Conservation (phyloP, 805 yeast genomes). For the Torulaspora gathmanii region DNA sequence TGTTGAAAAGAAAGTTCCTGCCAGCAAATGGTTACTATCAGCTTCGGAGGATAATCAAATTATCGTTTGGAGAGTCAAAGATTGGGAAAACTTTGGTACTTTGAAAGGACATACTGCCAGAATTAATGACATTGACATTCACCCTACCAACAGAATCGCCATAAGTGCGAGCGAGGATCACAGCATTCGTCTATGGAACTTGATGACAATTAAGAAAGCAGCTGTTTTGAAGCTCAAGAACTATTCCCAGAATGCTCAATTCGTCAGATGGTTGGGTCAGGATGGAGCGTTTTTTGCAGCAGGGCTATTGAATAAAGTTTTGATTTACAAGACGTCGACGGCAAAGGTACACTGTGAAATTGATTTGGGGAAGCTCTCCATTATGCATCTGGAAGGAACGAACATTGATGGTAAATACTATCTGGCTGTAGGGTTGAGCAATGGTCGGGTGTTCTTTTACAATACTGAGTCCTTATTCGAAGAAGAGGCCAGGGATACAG, state of each 20-base stretch:
- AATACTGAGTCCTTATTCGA: conserved; percentile 37
- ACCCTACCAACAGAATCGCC: conserved; percentile 86
- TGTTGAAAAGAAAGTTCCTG: conserved; percentile 35
- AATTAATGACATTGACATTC: conserved; percentile 80
- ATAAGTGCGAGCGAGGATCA: conserved; percentile 82
- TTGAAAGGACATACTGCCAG: conserved; percentile 86
- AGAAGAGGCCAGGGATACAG: conserved; percentile 29
- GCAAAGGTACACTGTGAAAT: conserved; percentile 55
- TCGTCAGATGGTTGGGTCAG: conserved; percentile 58
- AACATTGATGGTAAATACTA: conserved; percentile 48
- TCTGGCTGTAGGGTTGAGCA: conserved; percentile 60
- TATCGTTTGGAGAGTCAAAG: conserved; percentile 90
- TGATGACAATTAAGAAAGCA: conserved; percentile 95
- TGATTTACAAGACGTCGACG: conserved; percentile 58
- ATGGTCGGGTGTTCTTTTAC: conserved; percentile 65
- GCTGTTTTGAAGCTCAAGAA: conserved; percentile 68
- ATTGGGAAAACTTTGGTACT: conserved; percentile 89
- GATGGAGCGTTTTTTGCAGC: conserved; percentile 71
- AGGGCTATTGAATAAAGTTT: conserved; percentile 61
- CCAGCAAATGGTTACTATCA: conserved; percentile 74
- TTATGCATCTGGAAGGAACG: conserved; percentile 63
- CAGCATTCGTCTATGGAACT: conserved; percentile 85
- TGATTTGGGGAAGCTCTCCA: conserved; percentile 44
- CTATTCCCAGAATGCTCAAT: conserved; percentile 62
- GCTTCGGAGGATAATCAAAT: conserved; percentile 90